These are phyloP conservation scores for Annulohypoxylon stygium DNA, from an alignment of 495 filamentous ascomycete genomes.

Conservation along the genomic window DNA sequence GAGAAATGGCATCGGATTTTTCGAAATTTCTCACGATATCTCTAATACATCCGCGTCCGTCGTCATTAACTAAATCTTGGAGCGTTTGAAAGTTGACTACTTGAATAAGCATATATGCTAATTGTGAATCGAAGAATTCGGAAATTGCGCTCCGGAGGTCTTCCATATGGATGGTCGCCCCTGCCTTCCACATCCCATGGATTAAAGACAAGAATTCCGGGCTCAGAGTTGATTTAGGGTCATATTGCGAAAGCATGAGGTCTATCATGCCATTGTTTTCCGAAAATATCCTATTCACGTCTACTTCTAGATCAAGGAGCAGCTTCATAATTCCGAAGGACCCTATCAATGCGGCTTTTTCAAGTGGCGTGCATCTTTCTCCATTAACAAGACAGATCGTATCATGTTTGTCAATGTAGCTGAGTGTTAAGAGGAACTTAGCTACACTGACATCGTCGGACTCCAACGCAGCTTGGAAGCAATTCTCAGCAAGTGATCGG, in stretches of 20 bases:
- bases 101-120: too few species aligned
- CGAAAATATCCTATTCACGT: neutral
- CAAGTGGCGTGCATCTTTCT: neutral
- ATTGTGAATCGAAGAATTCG: too few species aligned
- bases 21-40: neutral
- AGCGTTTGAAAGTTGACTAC: too few species aligned
- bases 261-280: neutral
- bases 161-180: too few species aligned
- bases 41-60: too few species aligned
- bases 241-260: neutral
- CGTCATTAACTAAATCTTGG: neutral
- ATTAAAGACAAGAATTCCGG: neutral
- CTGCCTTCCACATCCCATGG: too few species aligned
- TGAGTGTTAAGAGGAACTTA: neutral
- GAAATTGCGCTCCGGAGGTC: too few species aligned
- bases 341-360: neutral
- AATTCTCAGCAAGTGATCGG: neutral
- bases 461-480: constrained; percentile 3
- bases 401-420: neutral
- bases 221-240: neutral
- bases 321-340: constrained; percentile 3
- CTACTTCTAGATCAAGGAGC: neutral
- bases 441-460: neutral
- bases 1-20: neutral
- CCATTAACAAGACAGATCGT: neutral